Conservation (phyloP, 2,329 filamentous ascomycete species). For the Cladosporium sp. region DNA sequence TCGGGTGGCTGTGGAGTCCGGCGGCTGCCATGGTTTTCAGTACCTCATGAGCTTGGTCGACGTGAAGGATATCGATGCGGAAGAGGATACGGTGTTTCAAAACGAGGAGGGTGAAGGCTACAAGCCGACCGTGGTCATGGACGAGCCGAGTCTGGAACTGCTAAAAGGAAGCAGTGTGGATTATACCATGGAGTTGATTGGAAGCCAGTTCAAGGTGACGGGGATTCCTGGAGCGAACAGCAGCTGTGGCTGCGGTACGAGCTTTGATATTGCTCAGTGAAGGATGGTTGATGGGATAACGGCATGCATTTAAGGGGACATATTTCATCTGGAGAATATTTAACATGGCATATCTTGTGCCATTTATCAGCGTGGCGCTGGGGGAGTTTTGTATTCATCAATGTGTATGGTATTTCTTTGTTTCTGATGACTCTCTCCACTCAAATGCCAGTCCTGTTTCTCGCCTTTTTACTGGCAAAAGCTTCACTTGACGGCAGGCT, state of each 20-base stretch:
- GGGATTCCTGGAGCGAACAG: slow-evolving; percentile 90
- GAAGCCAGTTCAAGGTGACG: slow-evolving; percentile 91
- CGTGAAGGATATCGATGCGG: slow-evolving; percentile 52
- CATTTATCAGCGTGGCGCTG: slow-evolving; percentile 6
- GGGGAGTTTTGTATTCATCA: not conserved
- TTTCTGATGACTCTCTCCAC: no score
- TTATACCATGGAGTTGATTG: slow-evolving; percentile 93
- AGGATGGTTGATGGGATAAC: no score
- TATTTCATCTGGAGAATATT: not conserved
- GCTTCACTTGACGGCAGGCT: no score
- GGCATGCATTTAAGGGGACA: no score
- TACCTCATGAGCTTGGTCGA: slow-evolving; percentile 86
- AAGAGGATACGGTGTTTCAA: slow-evolving; percentile 87
- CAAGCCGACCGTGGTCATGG: slow-evolving; percentile 76
- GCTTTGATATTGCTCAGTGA: slow-evolving; percentile 80
- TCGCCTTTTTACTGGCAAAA: no score
- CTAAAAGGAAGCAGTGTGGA: slow-evolving; percentile 93
- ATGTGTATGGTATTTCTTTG: no score
- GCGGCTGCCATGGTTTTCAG: slow-evolving; percentile 96
- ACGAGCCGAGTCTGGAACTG: slow-evolving; percentile 80
- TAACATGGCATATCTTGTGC: not conserved
- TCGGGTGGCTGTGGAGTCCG: slow-evolving; percentile 87
- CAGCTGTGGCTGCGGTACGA: slow-evolving; percentile 95
- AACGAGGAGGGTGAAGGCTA: slow-evolving; percentile 52
- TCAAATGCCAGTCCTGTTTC: no score